Evolutionary conservation across 768 basidiomycete species (phyloP).

Genomic region (Sarcomyxa edulis): DNA sequence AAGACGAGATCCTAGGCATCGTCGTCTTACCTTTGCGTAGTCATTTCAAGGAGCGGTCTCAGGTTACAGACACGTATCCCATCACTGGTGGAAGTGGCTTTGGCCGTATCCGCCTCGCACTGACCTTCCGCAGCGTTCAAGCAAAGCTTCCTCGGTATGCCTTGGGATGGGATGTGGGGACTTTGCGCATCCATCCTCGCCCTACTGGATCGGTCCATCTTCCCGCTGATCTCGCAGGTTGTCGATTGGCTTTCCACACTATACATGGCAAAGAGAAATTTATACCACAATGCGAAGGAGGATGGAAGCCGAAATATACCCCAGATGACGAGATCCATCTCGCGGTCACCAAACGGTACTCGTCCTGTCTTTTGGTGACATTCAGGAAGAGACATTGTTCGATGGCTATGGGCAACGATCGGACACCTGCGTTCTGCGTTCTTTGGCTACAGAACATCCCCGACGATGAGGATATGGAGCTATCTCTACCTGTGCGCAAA

Average conservation of each 20-base stretch:
- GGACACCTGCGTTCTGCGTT: constrained; percentile 28
- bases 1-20: constrained; percentile 66
- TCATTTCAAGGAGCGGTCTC: constrained; percentile 43
- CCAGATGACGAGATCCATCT: constrained; percentile 30
- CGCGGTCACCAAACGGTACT: constrained; percentile 34
- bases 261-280: constrained; percentile 31
- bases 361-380: constrained; percentile 31
- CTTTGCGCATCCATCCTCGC: constrained; percentile 46
- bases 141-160: constrained; percentile 50
- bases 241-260: constrained; percentile 35
- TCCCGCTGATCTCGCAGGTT: constrained; percentile 29
- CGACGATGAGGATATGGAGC: constrained; percentile 25
- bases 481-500: constrained; percentile 21
- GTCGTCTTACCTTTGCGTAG: constrained; percentile 47
- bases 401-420: constrained; percentile 27
- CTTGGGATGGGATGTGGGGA: constrained; percentile 67
- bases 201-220: constrained; percentile 21
- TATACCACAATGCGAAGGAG: too few species aligned
- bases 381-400: constrained; percentile 30
- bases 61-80: constrained; percentile 55
- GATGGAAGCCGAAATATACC: too few species aligned
- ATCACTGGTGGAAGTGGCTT: constrained; percentile 68
- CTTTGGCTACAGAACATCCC: constrained; percentile 40
- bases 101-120: constrained; percentile 55
- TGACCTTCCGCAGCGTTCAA: constrained; percentile 66